Evolutionary conservation across 1,139 yeast species (phyloP).

Genomic region (Zygotorulaspora mrakii): DNA sequence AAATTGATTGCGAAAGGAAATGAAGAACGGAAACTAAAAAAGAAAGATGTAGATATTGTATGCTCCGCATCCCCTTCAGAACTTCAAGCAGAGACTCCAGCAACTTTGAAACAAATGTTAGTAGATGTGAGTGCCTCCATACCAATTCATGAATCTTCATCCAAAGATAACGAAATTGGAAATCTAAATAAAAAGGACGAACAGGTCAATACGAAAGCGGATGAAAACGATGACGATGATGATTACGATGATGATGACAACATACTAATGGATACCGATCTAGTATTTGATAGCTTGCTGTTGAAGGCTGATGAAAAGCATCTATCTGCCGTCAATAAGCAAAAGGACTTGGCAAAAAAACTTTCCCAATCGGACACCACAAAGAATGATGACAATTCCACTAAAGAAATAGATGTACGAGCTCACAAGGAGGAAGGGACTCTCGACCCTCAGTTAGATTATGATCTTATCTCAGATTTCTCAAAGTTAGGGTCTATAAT

Average conservation of each 20-base stretch:
- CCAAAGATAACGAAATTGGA: not conserved
- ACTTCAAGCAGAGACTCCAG: not conserved
- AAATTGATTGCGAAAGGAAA: not conserved
- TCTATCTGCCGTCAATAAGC: conserved; percentile 10
- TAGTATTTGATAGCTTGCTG: conserved; percentile 29
- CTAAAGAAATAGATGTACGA: not conserved
- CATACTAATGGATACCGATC: conserved; percentile 28
- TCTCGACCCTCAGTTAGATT: conserved; percentile 16
- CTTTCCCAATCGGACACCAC: conserved; percentile 8
- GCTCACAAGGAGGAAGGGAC: conserved; percentile 6
- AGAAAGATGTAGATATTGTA: not conserved
- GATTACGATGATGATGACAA: no score
- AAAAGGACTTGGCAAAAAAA: conserved; percentile 11
- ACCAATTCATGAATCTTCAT: not conserved
- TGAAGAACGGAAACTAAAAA: conserved; percentile 3
- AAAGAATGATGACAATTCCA: conserved; percentile 1
- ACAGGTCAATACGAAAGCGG: conserved; percentile 1
- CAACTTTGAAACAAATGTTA: not conserved
- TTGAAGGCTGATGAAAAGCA: conserved; percentile 22
- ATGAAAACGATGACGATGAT: conserved; percentile 11
- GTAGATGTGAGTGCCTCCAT: not conserved
- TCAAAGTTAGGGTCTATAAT: conserved; percentile 23
- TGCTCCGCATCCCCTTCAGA: not conserved
- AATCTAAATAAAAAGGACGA: no score
- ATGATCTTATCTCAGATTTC: conserved; percentile 21